A percentile compares a stretch with the other conserved stretches of the same genome.
Conservation (phyloP, 495 filamentous ascomycete species). For the Neurospora pannonica region DNA sequence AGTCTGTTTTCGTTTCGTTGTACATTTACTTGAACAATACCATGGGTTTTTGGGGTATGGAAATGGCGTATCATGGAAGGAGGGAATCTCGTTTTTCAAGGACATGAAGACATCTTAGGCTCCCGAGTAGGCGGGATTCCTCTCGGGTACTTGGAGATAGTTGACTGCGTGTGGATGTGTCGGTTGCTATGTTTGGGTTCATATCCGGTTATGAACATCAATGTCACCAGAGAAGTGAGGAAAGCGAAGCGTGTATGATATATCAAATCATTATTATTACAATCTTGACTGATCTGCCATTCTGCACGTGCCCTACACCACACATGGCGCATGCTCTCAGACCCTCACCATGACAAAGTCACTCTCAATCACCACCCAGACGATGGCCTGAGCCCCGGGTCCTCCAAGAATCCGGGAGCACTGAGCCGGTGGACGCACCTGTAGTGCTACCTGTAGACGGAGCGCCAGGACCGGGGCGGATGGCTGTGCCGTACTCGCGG, state of each 20-base stretch:
- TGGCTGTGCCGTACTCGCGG: constrained; percentile 51
- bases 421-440: constrained; percentile 25
- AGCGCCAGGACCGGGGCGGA: constrained; percentile 26
- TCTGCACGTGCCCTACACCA: not conserved
- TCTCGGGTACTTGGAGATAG: constrained; percentile 4
- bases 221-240: not conserved
- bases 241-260: not conserved
- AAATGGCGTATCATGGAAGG: not conserved
- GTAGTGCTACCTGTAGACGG: constrained; percentile 23
- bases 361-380: constrained; percentile 43
- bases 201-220: not conserved
- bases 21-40: not conserved
- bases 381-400: constrained; percentile 57
- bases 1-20: not conserved
- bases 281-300: not conserved
- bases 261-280: not conserved
- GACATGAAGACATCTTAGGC: not conserved
- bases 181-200: not conserved
- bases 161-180: not conserved
- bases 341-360: not conserved
- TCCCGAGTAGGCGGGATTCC: constrained; percentile 7
- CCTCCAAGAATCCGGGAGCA: constrained; percentile 53
- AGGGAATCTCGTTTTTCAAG: not conserved
- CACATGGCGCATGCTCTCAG: constrained; percentile 2
- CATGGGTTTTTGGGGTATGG: not conserved